Base-by-base conservation (phyloP, 2,329 filamentous ascomycete genomes). In the Dryadomyces sulphureus region DNA sequence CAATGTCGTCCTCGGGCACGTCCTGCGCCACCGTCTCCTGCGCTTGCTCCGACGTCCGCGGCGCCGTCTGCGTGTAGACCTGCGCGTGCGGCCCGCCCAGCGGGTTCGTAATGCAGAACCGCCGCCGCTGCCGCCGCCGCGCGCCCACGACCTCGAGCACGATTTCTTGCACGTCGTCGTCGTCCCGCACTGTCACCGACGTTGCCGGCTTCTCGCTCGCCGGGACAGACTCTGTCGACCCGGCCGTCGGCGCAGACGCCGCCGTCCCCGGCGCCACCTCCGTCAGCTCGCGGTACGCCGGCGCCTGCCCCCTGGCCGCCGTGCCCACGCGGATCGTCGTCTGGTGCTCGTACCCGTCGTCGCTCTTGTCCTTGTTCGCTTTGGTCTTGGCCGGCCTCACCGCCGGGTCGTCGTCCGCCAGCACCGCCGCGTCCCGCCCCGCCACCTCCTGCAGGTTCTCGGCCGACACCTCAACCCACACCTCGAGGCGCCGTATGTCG, bases 401-500 rank as follows among this genome's bases (percentile, higher is more conserved):
- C 17, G 8, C 19, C 4, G 14, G 16, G 25, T 21, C 30, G 27
- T 40, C 55, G 22, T 53, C 55, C 19, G 38, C 8, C 21, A 21
- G 1, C 17, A 21, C 25, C 19, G 14, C 5, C 8, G 20, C 41
- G 11, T 32, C 25, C 21, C 9, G 5, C 7, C 20, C 38, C 4
- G 24, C 20, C 2, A 25, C 8, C 41, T 43, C 41, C 16, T 35
- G n/a, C 35, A 45, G 22, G 17, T 27, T 45, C 20, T 32, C 35
- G 34, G 43, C 35, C 24, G 57, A 55, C 12, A 66, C 61, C 49
- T 70, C 67, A 21, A 68, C 45, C 62, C 41, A 43, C 8, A 72
- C 67, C 52, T 69, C 62, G 32, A 60, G 55, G 38, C 58, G 64
- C 38, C 69, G 63, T 39, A 72, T 60, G 38, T 64, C 64, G 49